phyloP scores from a whole-genome alignment of 176 grass and related monocot genomes.

The Avena sativa region DNA sequence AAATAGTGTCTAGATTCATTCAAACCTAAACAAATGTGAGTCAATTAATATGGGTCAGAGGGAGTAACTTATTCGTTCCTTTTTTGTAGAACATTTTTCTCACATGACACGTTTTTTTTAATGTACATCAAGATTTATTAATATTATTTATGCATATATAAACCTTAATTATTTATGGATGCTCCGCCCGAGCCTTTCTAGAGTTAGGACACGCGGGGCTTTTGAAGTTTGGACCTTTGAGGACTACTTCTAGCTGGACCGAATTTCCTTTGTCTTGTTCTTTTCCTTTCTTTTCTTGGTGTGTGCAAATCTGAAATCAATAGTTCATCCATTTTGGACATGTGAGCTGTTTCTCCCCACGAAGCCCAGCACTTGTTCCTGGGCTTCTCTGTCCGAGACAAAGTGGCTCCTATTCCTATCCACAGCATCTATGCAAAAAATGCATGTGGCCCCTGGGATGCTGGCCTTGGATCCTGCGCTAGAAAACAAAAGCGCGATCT shows the following conservation, averaged over 20 bases:
- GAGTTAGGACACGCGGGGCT: no score
- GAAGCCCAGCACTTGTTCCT: background rate
- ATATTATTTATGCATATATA: no score
- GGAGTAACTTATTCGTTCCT: no score
- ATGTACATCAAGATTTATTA: no score
- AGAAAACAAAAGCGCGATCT: slow-evolving; percentile 32
- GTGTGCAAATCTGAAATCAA: background rate
- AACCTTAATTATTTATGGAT: no score
- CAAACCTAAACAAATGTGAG: no score
- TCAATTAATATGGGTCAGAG: no score
- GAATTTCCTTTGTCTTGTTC: background rate
- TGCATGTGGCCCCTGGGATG: background rate
- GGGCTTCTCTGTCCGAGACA: background rate
- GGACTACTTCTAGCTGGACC: background rate
- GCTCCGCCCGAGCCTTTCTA: no score
- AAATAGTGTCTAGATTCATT: no score
- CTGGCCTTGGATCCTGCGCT: slow-evolving; percentile 30
- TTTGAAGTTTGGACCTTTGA: no score
- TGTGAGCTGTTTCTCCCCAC: background rate
- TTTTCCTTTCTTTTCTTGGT: background rate
- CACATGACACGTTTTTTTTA: no score
- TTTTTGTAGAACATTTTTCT: no score
- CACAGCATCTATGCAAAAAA: background rate
- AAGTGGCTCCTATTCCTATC: background rate
- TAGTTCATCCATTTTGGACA: background rate